Evolutionary conservation across 129 eudicot species (phyloP).

Genomic region (Mikania micrantha): DNA sequence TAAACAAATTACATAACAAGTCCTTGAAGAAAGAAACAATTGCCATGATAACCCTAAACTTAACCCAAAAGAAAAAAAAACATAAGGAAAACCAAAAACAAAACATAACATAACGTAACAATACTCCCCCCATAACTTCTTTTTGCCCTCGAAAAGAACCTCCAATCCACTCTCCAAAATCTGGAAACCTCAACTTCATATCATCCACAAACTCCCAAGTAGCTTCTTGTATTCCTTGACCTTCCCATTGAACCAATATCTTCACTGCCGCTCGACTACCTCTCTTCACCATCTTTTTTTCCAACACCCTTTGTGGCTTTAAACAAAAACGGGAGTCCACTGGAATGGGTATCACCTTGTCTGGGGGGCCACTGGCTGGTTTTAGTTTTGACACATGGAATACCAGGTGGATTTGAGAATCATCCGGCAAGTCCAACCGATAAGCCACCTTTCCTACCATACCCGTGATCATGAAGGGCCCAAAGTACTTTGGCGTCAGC

Average conservation of each 20-base stretch:
- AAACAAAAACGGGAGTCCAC: not conserved
- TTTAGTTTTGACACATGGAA: not conserved
- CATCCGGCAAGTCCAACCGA: not conserved
- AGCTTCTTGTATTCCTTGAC: not conserved
- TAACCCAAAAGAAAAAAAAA: too few species aligned
- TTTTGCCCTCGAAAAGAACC: not conserved
- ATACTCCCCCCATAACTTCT: not conserved
- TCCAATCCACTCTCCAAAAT: not conserved
- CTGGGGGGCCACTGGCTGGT: not conserved
- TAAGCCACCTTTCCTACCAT: not conserved
- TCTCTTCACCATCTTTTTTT: not conserved
- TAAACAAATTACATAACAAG: too few species aligned
- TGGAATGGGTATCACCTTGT: not conserved
- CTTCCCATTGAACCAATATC: not conserved
- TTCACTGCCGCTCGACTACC: not conserved
- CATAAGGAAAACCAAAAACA: too few species aligned
- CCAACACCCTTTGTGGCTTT: not conserved
- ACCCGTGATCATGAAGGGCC: not conserved
- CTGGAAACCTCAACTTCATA: not conserved
- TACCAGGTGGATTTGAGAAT: not conserved
- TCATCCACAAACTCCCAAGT: too few species aligned
- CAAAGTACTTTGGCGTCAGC: not conserved
- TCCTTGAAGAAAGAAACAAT: too few species aligned
- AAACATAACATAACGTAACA: too few species aligned
- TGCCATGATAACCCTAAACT: too few species aligned